Percentiles rank a stretch among this genome's conserved stretches.
Evolutionary conservation across 176 grass and related monocot species (phyloP).

Genomic region (Leersia perrieri): DNA sequence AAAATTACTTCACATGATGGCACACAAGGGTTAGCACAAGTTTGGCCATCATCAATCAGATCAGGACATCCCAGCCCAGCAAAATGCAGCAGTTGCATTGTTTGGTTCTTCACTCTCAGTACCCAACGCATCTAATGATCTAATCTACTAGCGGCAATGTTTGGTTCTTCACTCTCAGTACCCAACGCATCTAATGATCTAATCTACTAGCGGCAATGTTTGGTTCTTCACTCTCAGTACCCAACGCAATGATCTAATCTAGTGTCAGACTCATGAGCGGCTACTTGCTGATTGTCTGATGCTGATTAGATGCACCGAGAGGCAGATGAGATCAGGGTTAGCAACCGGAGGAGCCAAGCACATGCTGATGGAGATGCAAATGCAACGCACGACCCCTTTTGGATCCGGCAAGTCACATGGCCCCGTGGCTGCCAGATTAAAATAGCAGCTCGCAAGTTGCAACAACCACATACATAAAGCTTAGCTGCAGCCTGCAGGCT

Average conservation of each 20-base stretch:
- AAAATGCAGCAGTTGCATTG: background rate
- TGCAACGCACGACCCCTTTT: background rate
- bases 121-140: no score
- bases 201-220: no score
- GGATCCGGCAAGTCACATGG: constrained; percentile 16
- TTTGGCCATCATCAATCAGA: background rate
- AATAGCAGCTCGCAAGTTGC: background rate
- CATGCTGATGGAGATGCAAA: background rate
- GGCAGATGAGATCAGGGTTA: background rate
- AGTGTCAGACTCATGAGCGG: background rate
- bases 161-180: no score
- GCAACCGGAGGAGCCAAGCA: background rate
- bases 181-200: no score
- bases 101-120: no score
- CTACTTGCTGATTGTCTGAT: no score
- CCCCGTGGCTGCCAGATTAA: background rate
- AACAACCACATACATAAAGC: background rate
- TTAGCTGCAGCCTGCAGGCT: no score
- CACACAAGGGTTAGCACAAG: no score
- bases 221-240: background rate
- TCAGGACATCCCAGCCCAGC: background rate
- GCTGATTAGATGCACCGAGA: background rate
- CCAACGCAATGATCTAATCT: background rate
- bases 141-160: no score
- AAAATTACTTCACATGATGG: no score